These are phyloP conservation scores for Pseudozyma tsukubaensis DNA, from an alignment of 1,284 basidiomycete species.

Conservation along the genomic window DNA sequence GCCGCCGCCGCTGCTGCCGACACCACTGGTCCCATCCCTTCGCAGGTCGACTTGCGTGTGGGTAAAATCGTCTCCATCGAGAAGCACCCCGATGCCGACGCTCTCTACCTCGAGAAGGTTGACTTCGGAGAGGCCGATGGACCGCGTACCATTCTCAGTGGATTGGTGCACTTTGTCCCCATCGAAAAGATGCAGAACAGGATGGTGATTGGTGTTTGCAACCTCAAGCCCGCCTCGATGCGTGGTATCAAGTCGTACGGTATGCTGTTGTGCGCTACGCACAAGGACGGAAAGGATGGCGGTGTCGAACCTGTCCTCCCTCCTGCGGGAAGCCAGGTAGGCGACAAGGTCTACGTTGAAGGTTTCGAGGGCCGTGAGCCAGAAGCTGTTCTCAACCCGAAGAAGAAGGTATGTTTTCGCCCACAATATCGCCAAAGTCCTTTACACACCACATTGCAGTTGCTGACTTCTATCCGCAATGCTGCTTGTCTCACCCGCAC, in stretches of 20 bases:
- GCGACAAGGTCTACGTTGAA: constrained; percentile 66
- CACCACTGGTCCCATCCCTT: constrained; percentile 56
- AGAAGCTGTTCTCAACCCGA: constrained; percentile 66
- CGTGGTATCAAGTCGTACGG: constrained; percentile 68
- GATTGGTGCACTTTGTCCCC: constrained; percentile 67
- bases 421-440: too few relatives aligned
- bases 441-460: background rate
- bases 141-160: constrained; percentile 65
- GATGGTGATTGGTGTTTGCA: constrained; percentile 67
- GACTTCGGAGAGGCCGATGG: constrained; percentile 68
- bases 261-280: constrained; percentile 66
- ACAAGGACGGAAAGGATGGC: constrained; percentile 65
- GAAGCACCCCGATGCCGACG: constrained; percentile 67
- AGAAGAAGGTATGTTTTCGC: constrained; percentile 67
- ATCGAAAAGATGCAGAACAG: constrained; percentile 67
- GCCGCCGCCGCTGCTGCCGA: constrained; percentile 52
- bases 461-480: too few relatives aligned
- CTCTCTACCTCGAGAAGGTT: constrained; percentile 67
- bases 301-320: constrained; percentile 66
- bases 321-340: constrained; percentile 60
- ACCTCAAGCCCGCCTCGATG: constrained; percentile 67
- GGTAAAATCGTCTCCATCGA: constrained; percentile 66
- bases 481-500: too few relatives aligned
- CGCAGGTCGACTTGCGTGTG: constrained; percentile 66
- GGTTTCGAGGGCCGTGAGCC: constrained; percentile 66